Conservation (phyloP, 2,329 filamentous ascomycete species). For the Neurospora sp. region DNA sequence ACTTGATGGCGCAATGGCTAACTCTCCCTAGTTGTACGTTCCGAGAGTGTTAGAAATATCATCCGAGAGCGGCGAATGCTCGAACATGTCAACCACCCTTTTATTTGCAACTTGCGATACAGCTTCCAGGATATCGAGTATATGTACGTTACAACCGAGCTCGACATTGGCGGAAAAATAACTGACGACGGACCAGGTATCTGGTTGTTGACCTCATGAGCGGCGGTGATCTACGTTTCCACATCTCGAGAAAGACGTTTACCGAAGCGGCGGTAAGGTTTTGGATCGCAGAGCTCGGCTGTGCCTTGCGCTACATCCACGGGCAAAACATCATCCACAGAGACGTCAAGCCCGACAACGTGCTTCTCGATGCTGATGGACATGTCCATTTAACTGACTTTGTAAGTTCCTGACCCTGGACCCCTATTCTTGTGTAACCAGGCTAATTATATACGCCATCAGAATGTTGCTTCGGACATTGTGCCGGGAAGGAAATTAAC, state of each 20-base stretch:
- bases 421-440: background rate
- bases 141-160: constrained; percentile 51
- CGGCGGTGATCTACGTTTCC: constrained; percentile 90
- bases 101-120: constrained; percentile 96
- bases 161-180: constrained; percentile 8
- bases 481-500: constrained; percentile 72
- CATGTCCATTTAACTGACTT: constrained; percentile 98
- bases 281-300: constrained; percentile 92
- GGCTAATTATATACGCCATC: constrained; percentile 18
- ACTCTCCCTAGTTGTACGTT: constrained; percentile 66
- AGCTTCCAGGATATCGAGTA: constrained; percentile 99
- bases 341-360: constrained; percentile 88
- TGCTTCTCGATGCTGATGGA: constrained; percentile 76
- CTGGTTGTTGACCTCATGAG: constrained; percentile 98
- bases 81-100: constrained; percentile 94
- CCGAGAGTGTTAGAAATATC: constrained; percentile 96
- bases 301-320: constrained; percentile 81
- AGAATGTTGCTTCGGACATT: constrained; percentile 97
- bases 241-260: constrained; percentile 96
- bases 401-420: constrained; percentile 43
- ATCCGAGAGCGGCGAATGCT: constrained; percentile 96
- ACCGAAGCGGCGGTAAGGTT: constrained; percentile 95
- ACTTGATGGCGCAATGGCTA: background rate
- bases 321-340: constrained; percentile 80
- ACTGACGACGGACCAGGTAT: constrained; percentile 66